Percentiles rank a stretch among this genome's conserved stretches.
Conservation (phyloP, 2,329 filamentous ascomycete species). For the Sporothrix sp. region DNA sequence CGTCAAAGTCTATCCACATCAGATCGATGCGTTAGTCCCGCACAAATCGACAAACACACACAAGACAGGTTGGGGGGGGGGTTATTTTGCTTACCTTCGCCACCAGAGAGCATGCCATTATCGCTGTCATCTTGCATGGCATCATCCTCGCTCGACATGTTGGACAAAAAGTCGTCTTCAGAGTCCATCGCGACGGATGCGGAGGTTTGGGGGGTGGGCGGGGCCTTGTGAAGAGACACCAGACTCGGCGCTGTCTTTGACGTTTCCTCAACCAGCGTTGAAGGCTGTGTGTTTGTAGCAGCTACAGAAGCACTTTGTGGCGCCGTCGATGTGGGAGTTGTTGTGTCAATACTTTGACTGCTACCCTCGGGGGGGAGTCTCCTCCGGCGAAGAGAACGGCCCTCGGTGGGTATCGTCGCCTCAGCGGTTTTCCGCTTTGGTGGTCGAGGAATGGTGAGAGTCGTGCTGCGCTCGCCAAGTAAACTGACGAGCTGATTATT, state of each 20-base stretch:
- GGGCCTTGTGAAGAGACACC: slow-evolving; percentile 9
- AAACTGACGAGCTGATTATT: slow-evolving; percentile 17
- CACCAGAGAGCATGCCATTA: slow-evolving; percentile 51
- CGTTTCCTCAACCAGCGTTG: neutral
- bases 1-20: slow-evolving; percentile 34
- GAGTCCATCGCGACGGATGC: slow-evolving; percentile 69
- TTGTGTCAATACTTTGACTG: slow-evolving; percentile 39
- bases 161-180: slow-evolving; percentile 87
- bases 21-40: neutral
- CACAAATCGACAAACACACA: neutral
- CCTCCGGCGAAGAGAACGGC: slow-evolving; percentile 37
- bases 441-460: slow-evolving; percentile 48
- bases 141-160: slow-evolving; percentile 67
- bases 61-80: too few relatives aligned
- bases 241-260: neutral
- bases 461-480: slow-evolving; percentile 18
- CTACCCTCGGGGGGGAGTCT: slow-evolving; percentile 43
- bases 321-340: slow-evolving; percentile 38
- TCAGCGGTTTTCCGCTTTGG: slow-evolving; percentile 57
- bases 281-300: neutral
- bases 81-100: too few relatives aligned
- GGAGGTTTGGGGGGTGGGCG: slow-evolving; percentile 30
- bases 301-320: neutral
- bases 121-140: slow-evolving; percentile 70
- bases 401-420: slow-evolving; percentile 46